These are phyloP conservation scores for Xylariaceae sp. DNA, from an alignment of 2,329 filamentous ascomycete genomes.

Conservation along the genomic window DNA sequence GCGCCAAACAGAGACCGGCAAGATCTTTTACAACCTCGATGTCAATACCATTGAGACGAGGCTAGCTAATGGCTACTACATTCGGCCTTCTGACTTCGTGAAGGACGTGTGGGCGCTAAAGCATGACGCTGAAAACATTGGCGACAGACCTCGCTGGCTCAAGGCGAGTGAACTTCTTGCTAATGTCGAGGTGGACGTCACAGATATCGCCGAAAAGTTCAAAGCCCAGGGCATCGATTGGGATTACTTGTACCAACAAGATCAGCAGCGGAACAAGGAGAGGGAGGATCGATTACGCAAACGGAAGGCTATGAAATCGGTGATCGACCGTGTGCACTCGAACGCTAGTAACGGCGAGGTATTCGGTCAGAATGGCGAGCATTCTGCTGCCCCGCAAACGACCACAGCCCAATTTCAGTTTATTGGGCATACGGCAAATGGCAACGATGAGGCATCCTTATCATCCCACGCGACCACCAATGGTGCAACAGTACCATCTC, in stretches of 20 bases:
- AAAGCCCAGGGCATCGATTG: conserved; percentile 61
- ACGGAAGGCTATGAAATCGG: conserved; percentile 56
- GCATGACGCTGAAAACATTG: conserved; percentile 76
- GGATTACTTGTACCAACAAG: conserved; percentile 73
- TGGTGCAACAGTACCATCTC: conserved; percentile 48
- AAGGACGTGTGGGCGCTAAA: conserved; percentile 80
- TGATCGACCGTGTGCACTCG: conserved; percentile 44
- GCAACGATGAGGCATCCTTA: conserved; percentile 39
- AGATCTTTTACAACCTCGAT: conserved; percentile 94
- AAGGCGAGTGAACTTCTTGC: conserved; percentile 88
- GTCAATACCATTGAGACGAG: conserved; percentile 90
- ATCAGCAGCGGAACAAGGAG: conserved; percentile 60
- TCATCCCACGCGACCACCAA: conserved; percentile 44
- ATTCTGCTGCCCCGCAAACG: conserved; percentile 43
- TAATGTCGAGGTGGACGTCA: conserved; percentile 92
- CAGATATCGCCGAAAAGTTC: conserved; percentile 66
- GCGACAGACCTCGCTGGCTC: conserved; percentile 77
- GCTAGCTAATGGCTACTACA: conserved; percentile 95
- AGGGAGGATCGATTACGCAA: conserved; percentile 59
- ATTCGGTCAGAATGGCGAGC: conserved; percentile 38
- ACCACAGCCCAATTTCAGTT: conserved; percentile 50
- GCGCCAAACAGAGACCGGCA: conserved; percentile 68
- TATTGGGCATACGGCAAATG: conserved; percentile 57
- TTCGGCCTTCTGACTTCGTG: conserved; percentile 82
- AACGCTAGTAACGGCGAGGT: conserved; percentile 48